Evolutionary conservation across 1,139 yeast genomes (phyloP), one percentile per base, ranked within the genome.

Genomic region (Nakaseomyces delphensis): DNA sequence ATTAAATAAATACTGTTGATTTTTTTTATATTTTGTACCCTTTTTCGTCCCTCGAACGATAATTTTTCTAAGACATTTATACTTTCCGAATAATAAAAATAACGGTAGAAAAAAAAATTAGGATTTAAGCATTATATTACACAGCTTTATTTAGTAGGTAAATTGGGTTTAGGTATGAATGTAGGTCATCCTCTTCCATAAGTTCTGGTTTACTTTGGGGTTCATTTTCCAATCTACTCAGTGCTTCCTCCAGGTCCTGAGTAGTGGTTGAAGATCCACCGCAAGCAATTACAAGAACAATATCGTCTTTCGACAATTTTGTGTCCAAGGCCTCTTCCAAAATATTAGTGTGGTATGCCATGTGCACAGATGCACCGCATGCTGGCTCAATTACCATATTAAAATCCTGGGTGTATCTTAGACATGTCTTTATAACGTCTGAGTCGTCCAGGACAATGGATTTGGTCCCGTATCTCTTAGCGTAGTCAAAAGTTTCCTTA

Each of bases 301-400:
- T 68, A 45, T 78, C 83, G 36, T 75, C 74, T 1, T 61, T 44
- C 0, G 52, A 44, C 43, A 75, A 59, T 20, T 65, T 54, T 3
- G 36, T 23, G 1, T 62, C 63, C 33, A 69, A 59, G 24, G 58
- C 53, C 10, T 57, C 52, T 35, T 58, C 57, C 18, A 75, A 51
- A 19, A 69, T 51, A 7, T 65, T 64, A 6, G 60, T 53, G 39
- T 70, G 61, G 54, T 75, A 75, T 2, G 72, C 68, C 7, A 74
- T 63, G 14, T 79, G 73, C 24, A 81, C 52, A 0, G 86, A 72
- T 1, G 85, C 87, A 9, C 86, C 87, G 64, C 89, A 82, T 0
- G 89, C 86, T 0, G 87, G 86, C 55, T 82, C 89, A 0, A 78
- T 76, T 7, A 78, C 64, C 41, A 71, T 64, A 30, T 69, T 69